These are phyloP conservation scores for Bothriochloa decipiens DNA, from an alignment of 176 grass and related monocot species.

Conservation along the genomic window DNA sequence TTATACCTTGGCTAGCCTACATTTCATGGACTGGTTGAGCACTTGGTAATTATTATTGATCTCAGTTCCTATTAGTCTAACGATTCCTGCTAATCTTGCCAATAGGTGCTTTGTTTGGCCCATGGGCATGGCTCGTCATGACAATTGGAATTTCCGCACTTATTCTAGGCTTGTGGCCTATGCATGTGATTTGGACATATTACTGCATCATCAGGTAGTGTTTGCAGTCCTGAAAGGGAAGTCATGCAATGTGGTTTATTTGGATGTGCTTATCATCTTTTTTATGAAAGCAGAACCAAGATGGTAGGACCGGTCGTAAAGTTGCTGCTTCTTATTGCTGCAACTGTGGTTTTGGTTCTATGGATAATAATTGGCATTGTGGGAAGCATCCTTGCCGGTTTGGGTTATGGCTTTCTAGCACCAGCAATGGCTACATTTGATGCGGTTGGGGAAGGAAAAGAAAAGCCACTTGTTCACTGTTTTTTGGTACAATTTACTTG, in stretches of 20 bases:
- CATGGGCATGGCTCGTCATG: conserved; percentile 79
- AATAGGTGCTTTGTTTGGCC: conserved; percentile 70
- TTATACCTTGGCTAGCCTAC: not conserved
- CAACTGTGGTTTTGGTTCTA: conserved; percentile 50
- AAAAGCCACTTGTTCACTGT: conserved; percentile 67
- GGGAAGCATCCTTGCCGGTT: conserved; percentile 70
- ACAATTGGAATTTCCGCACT: conserved; percentile 72
- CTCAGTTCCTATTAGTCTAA: not conserved
- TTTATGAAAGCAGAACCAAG: conserved; percentile 82
- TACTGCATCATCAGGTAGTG: conserved; percentile 87
- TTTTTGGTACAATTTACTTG: conserved; percentile 62
- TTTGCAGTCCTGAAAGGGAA: conserved; percentile 35
- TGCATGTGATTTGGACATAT: conserved; percentile 85
- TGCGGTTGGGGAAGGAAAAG: conserved; percentile 92
- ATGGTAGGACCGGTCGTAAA: conserved; percentile 79
- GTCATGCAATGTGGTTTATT: conserved; percentile 25
- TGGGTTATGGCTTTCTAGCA: conserved; percentile 79
- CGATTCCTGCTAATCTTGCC: conserved; percentile 27
- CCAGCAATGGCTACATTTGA: conserved; percentile 89
- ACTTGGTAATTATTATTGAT: not conserved
- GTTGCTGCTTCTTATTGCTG: conserved; percentile 58
- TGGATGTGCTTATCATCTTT: conserved; percentile 41
- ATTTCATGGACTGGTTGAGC: not conserved
- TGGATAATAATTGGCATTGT: conserved; percentile 67
- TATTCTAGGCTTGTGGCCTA: conserved; percentile 80